Base-by-base conservation (phyloP, 2,329 filamentous ascomycete genomes). In the Alternaria ventricosa region DNA sequence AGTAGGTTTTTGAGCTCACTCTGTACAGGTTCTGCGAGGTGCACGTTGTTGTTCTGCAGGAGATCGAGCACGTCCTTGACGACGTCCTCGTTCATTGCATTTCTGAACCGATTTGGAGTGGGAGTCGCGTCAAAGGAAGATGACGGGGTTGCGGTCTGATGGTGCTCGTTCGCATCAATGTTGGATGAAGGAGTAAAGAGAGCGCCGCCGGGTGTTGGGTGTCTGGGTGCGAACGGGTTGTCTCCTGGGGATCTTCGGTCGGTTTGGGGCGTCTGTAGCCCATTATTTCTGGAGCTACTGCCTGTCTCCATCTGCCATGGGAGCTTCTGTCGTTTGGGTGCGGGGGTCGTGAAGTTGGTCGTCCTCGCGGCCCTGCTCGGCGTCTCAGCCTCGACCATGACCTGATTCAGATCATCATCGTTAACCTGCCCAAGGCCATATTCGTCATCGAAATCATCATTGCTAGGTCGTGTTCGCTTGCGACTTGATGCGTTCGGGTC, bases 11-110 rank as follows among this genome's bases (percentile, higher is more conserved):
- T 69, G n/a, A 81, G 66, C 5, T 63, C 64, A 1, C 43, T 63
- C 15, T 70, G 68, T 64, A 6, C 67, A 46, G 7, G 23, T 25
- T 64, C 53, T 27, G 49, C 33, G 5, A 79, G 55, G 15, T 81
- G 78, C 15, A 89, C 66, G 9, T 78, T 71, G 59, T 84, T 80
- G 45, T 76, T 79, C 13, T 77, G 76, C 1, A 90, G 82, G 6
- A 89, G 71, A 1, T 71, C 68, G 77, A 89, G 81, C 44, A 89
- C 80, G 53, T 87, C 82, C 6, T 55, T 63, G 3, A 71, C 66
- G 1, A 80, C 54, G 46, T 71, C 69, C 5, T 71, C 68, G 9
- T 50, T 49, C 8, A 55, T 28, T 4, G 68, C 63, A 23, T 76
- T 69, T 13, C 66, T 75, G 59, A 76, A 79, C 28, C 78, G 73